A percentile compares a stretch with the other conserved stretches of the same genome.
phyloP scores from a whole-genome alignment of 1,284 basidiomycete genomes.

The Meripilus lineatus region DNA sequence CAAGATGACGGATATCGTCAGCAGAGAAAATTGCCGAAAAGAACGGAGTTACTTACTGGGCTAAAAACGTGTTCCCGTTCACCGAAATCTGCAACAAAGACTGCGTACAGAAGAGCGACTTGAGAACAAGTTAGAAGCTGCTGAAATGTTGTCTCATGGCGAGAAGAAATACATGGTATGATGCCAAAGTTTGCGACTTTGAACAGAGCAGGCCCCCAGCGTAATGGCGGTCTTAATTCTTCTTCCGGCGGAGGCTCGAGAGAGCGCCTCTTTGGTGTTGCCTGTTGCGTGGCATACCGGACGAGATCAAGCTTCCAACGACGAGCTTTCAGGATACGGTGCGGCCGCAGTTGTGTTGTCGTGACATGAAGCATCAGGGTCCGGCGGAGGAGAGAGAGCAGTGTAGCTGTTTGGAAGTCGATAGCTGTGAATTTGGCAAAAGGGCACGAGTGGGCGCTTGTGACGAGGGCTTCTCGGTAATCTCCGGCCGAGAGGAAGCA shows the following conservation, averaged over 20 bases:
- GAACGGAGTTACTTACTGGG: slow-evolving; percentile 41
- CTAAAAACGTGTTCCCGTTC: slow-evolving; percentile 66
- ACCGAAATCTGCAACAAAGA: slow-evolving; percentile 66
- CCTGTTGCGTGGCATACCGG: too few relatives aligned
- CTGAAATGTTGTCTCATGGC: neutral
- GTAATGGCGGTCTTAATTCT: slow-evolving; percentile 18
- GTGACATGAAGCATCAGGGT: too few relatives aligned
- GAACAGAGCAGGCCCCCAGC: slow-evolving; percentile 21
- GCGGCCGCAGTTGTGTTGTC: too few relatives aligned
- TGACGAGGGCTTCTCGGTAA: slow-evolving; percentile 12
- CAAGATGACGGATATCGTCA: too few relatives aligned
- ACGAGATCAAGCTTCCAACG: too few relatives aligned
- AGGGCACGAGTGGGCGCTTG: slow-evolving; percentile 1
- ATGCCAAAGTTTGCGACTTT: slow-evolving; percentile 23
- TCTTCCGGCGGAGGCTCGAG: too few relatives aligned
- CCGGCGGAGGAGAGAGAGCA: too few relatives aligned
- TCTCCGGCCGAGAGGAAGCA: neutral
- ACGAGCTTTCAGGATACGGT: too few relatives aligned
- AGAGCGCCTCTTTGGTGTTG: too few relatives aligned
- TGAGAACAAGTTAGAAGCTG: slow-evolving; percentile 1
- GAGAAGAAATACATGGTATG: slow-evolving; percentile 20
- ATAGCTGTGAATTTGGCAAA: neutral
- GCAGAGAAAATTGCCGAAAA: neutral
- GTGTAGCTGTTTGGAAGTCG: too few relatives aligned
- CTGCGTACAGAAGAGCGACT: slow-evolving; percentile 51